phyloP scores from a whole-genome alignment of 768 basidiomycete species.

The Gautieria morchelliformis region DNA sequence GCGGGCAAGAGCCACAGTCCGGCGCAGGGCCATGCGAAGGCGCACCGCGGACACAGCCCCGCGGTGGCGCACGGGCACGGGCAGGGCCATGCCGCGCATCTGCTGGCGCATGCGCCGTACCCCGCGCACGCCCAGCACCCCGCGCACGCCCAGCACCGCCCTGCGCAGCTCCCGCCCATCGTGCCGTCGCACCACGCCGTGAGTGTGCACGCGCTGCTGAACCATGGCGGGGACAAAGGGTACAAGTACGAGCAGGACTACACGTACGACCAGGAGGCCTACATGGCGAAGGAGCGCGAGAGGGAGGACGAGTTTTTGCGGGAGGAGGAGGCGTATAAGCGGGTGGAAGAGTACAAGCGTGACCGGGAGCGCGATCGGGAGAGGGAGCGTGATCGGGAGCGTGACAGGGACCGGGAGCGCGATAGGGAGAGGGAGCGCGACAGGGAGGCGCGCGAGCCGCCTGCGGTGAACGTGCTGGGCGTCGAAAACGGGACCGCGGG shows the following conservation, averaged over 20 bases:
- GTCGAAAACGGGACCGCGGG: neutral
- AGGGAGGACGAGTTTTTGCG: neutral
- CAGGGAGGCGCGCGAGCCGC: neutral
- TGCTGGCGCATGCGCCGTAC: no score
- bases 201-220: conserved; percentile 3
- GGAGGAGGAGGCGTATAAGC: neutral
- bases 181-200: conserved; percentile 13
- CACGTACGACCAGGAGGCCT: no score
- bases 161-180: conserved; percentile 17
- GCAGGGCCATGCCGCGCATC: neutral
- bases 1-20: no score
- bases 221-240: neutral
- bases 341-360: neutral
- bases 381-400: neutral
- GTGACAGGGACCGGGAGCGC: neutral
- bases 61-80: neutral
- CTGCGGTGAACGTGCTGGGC: neutral
- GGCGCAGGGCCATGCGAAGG: no score
- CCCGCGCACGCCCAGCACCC: neutral
- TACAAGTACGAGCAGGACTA: neutral
- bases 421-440: neutral
- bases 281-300: neutral
- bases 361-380: neutral
- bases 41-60: no score
- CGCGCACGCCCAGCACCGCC: neutral